Evolutionary conservation across 257 asterid species (phyloP), one percentile per base, ranked within the genome.

Genomic region (Solanum appendiculatum): DNA sequence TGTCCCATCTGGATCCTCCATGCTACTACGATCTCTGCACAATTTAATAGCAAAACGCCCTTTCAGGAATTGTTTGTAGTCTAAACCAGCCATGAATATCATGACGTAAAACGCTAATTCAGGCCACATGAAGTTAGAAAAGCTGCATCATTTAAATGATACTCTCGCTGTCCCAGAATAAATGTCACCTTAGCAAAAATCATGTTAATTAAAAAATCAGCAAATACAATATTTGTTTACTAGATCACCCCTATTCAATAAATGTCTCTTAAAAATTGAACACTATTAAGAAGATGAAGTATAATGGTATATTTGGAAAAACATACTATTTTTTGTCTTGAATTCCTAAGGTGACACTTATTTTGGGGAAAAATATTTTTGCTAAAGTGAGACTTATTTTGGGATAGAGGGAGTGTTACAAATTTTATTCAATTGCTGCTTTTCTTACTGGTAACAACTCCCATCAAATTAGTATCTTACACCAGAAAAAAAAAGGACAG

Each of bases 1-100:
- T 77, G 99, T 97, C 86, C 99, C 99, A 85, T 97, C 99, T 34
- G 97, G 94, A 87, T 97, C 99, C 92, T 97, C 99, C 99, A 97
- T 95, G 95, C 90, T 95, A 90, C 96, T 94, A 88, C 98, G 93
- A 83, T 97, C 99, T 88, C 99, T 97, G 96, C 88, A 91, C 42
- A 81, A 78, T 68, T 83, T 82, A 83, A 40, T 46, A 33, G 48
- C 46, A 87, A 18, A 77, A 80, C 29, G 29, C 9, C 60, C 36
- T 90, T 82, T 73, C 58, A 77, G 75, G 36, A 37, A 42, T 84
- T 39, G 73, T 46, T 83, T 82, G 58, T 85, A 82, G 88, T 81
- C 70, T 86, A 81, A 68, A 89, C 72, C 85, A 81, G 68, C 12
- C 44, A 81, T 18, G 85, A 81, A 34, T 48, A 48, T 29, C 31